Evolutionary conservation across 345 rosid genomes (phyloP).

Genomic region (Gossypium stocksii): DNA sequence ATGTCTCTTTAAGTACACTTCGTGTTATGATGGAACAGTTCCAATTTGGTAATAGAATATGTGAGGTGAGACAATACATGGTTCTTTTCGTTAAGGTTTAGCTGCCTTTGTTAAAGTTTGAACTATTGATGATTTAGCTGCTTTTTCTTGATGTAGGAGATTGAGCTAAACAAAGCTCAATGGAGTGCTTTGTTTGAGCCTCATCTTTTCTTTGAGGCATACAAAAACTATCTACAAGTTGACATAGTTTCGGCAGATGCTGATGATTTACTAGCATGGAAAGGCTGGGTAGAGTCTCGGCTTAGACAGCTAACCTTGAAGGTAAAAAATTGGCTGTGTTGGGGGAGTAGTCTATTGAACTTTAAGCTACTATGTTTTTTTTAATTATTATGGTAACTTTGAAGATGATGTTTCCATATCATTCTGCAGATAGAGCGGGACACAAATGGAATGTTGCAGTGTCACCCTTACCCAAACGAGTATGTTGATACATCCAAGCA

Average conservation of each 20-base stretch:
- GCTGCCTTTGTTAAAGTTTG: constrained; percentile 4
- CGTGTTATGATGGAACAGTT: constrained; percentile 74
- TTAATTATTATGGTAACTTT: not conserved
- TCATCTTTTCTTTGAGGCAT: constrained; percentile 63
- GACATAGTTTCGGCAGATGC: constrained; percentile 55
- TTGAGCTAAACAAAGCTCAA: constrained; percentile 54
- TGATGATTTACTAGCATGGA: constrained; percentile 63
- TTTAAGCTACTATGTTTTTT: constrained; percentile 6
- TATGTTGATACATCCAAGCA: constrained; percentile 47
- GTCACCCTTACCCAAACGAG: constrained; percentile 71
- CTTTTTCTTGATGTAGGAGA: constrained; percentile 35
- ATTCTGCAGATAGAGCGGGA: constrained; percentile 67
- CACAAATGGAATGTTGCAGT: constrained; percentile 67
- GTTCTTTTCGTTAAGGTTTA: not conserved
- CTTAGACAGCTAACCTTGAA: constrained; percentile 68
- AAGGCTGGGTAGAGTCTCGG: constrained; percentile 83
- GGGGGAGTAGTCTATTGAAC: not conserved
- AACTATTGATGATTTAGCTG: constrained; percentile 7
- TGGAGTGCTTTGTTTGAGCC: constrained; percentile 66
- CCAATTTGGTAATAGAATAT: constrained; percentile 48
- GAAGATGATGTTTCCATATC: constrained; percentile 11
- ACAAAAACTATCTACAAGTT: constrained; percentile 68
- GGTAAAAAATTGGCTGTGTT: constrained; percentile 25
- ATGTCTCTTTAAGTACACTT: constrained; percentile 67
- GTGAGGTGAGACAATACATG: constrained; percentile 38